These are phyloP conservation scores for Stagonosporopsis cucurbitacearum DNA, from an alignment of 2,329 filamentous ascomycete species.

Conservation along the genomic window DNA sequence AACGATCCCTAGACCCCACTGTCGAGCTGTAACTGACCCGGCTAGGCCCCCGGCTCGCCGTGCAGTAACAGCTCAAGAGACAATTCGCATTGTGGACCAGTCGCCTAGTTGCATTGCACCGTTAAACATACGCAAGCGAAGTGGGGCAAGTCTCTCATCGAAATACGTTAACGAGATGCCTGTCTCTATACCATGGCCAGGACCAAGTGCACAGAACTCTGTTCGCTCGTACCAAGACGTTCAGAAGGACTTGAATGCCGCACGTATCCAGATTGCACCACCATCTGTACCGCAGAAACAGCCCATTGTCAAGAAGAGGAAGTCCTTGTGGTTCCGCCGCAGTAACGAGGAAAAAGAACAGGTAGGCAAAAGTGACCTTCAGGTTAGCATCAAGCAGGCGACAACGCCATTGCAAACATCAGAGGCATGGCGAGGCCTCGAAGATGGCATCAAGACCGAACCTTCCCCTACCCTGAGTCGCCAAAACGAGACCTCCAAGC, in stretches of 20 bases:
- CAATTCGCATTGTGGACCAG: constrained; percentile 64
- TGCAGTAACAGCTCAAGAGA: constrained; percentile 47
- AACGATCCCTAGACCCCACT: constrained; percentile 28
- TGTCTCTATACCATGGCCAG: constrained; percentile 25
- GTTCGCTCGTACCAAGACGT: constrained; percentile 30
- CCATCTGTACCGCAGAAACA: constrained; percentile 34
- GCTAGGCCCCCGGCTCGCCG: constrained; percentile 38
- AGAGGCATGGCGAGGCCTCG: constrained; percentile 45
- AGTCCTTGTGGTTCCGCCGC: constrained; percentile 55
- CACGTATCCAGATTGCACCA: constrained; percentile 18
- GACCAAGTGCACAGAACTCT: constrained; percentile 16
- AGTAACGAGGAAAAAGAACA: constrained; percentile 42
- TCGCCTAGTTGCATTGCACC: constrained; percentile 60
- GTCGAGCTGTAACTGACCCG: constrained; percentile 55
- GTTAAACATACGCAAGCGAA: constrained; percentile 62
- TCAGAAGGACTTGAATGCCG: constrained; percentile 30
- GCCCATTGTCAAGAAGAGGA: constrained; percentile 51
- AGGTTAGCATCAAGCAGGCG: constrained; percentile 36
- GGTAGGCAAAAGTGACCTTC: constrained; percentile 34
- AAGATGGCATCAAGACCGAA: constrained; percentile 43
- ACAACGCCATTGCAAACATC: constrained; percentile 40
- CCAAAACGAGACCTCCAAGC: constrained; percentile 18
- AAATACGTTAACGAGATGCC: constrained; percentile 21
- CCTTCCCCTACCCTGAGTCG: constrained; percentile 5
- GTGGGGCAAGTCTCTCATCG: constrained; percentile 41